phyloP scores from a whole-genome alignment of 495 filamentous ascomycete species.

The Cladorrhinum samala region DNA sequence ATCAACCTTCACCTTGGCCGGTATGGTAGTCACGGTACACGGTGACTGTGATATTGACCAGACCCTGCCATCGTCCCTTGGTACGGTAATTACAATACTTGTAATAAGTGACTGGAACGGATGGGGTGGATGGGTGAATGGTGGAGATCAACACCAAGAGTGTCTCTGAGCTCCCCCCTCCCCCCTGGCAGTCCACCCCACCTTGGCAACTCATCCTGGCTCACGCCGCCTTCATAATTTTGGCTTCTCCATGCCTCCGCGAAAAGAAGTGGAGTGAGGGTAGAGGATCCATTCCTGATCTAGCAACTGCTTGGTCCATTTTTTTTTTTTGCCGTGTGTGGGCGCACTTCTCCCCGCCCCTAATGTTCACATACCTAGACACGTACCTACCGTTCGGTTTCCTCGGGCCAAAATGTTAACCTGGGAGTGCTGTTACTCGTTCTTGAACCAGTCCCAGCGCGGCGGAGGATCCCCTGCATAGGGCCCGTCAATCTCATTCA shows the following conservation, averaged over 20 bases:
- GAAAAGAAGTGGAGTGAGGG: too few species aligned
- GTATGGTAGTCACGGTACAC: conserved; percentile 6
- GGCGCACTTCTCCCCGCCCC: not conserved
- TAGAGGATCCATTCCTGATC: not conserved
- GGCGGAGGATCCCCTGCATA: not conserved
- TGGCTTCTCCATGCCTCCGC: not conserved
- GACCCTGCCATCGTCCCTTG: too few species aligned
- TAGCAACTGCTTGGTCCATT: not conserved
- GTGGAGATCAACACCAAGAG: too few species aligned
- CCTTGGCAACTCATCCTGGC: not conserved
- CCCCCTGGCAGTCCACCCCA: not conserved
- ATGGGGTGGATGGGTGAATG: too few species aligned
- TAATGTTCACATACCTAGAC: not conserved
- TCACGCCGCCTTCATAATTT: conserved; percentile 1
- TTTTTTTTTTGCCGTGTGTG: not conserved
- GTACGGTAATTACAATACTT: conserved; percentile 2
- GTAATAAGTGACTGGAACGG: not conserved
- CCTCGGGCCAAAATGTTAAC: not conserved
- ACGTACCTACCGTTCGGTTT: not conserved
- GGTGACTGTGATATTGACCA: too few species aligned
- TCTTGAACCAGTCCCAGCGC: not conserved
- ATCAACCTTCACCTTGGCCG: not conserved
- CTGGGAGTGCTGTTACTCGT: not conserved
- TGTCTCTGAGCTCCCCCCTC: too few species aligned
- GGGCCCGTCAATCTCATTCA: not conserved